These are phyloP conservation scores for Linnemannia schmuckeri DNA, from an alignment of 192 early-diverging fungal genomes.

Conservation along the genomic window DNA sequence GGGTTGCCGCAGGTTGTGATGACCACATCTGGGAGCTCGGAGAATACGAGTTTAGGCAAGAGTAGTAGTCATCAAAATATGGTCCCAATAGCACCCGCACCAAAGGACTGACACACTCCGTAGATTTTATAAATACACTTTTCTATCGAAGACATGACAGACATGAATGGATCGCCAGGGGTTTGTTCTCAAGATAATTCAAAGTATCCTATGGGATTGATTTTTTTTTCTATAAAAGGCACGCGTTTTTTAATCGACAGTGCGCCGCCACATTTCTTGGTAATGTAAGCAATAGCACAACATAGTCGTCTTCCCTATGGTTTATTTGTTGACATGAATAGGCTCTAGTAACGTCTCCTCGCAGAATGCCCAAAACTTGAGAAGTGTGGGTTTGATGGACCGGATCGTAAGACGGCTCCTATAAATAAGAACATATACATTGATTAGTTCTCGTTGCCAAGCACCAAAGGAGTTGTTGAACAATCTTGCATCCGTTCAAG, in stretches of 20 bases:
- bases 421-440: not conserved
- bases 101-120: not conserved
- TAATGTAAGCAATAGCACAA: no score
- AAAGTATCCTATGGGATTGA: not conserved
- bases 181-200: not conserved
- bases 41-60: not conserved
- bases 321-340: not conserved
- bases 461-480: not conserved
- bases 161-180: no score
- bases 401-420: slow-evolving; percentile 41
- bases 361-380: slow-evolving; percentile 40
- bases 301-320: not conserved
- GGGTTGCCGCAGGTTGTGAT: not conserved
- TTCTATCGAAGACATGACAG: not conserved
- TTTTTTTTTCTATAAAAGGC: not conserved
- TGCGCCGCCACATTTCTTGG: not conserved
- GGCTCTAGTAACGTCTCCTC: slow-evolving; percentile 39
- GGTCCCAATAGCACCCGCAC: not conserved
- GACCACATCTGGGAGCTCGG: not conserved
- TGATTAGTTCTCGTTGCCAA: not conserved
- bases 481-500: not conserved
- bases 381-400: slow-evolving; percentile 33
- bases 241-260: not conserved
- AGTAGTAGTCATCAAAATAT: not conserved
- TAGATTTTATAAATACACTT: not conserved